Evolutionary conservation across 257 asterid genomes (phyloP), one percentile per base, ranked within the genome.

Genomic region (Ligustrum vulgare): DNA sequence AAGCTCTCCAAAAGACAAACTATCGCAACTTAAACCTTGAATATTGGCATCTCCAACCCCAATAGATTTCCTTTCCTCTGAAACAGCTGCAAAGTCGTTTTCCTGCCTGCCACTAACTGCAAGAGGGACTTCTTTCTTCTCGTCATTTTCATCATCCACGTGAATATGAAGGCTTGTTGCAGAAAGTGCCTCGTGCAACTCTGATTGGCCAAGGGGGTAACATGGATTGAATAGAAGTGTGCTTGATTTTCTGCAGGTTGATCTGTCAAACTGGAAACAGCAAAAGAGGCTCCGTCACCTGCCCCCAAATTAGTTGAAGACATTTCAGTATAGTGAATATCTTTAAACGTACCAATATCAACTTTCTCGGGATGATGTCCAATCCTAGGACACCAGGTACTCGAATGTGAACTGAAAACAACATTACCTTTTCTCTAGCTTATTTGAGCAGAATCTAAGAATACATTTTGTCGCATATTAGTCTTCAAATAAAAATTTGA

Each of bases 121-220:
- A 70, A 63, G 56, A 71, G 78, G 32, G 73, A 34, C 65, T 75
- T 72, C 77, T 70, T 66, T 49, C 69, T 25, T 6, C 20, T 49
- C 51, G 47, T 58, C 74, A 66, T 25, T 33, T 69, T 65, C 80
- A 36, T 69, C 77, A 64, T 35, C 68, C 32, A 16, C 41, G n/a
- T 28, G 69, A 73, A 68, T 33, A 69, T 73, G 65, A 58, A 58
- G 28, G 65, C 65, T 8, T 58, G 22, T 8, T 58, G 15, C 65
- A 58, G 65, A 58, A 58, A 58, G 32, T 58, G 9, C 75, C 71
- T 22, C 20, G 28, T 12, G 60, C 70, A 23, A 67, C 49, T 49
- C 51, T 62, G 67, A 8, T 25, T 31, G 54, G 25, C 58, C 69
- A 31, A n/a, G 51, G 43, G 49, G 37, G 60, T 51, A 33, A 25